Evolutionary conservation across 129 eudicot species (phyloP), one percentile per base, ranked within the genome.

Genomic region (Silybum marianum): DNA sequence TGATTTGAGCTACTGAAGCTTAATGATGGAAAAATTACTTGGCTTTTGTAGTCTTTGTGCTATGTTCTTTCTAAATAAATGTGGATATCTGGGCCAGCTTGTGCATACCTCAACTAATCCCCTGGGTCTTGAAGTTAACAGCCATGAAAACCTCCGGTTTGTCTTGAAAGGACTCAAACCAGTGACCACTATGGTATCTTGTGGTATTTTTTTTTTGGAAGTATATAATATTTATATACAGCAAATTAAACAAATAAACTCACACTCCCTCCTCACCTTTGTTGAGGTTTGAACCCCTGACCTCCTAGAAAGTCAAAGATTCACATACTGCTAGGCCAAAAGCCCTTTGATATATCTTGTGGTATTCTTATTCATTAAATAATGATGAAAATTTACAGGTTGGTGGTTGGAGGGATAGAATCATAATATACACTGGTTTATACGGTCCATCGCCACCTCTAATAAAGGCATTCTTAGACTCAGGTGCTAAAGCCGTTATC

Each of bases 341-440:
- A 32, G 6, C 36, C 36, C 36, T 4, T 32, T 32, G 36, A 6
- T 32, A 32, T 19, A 21, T 62, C 25, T 62, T 62, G 11, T 22
- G 69, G 69, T 21, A 62, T 62, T 62, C 10, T 62, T 62, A 62
- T 8, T 62, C 69, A 62, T 19, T 62, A 62, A 36, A 85, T 14
- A 65, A 74, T 22, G 23, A 38, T 48, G 19, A 38, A 24, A 79
- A 36, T 39, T 69, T 46, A 40, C 86, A 94, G 98, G 88, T 88
- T 74, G 98, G 98, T 77, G 90, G 90, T 30, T 94, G 98, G 98
- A 94, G 92, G 88, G 98, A 94, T 54, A 84, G 98, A 79, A 90
- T 94, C 42, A 87, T 94, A 80, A 87, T 94, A 79, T 90, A 90
- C 92, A 88, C 93, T 0, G 97, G 98, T 16, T 63, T 85, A 78